Conservation (phyloP, 176 grass and related monocot species). For the Triticum urartu region DNA sequence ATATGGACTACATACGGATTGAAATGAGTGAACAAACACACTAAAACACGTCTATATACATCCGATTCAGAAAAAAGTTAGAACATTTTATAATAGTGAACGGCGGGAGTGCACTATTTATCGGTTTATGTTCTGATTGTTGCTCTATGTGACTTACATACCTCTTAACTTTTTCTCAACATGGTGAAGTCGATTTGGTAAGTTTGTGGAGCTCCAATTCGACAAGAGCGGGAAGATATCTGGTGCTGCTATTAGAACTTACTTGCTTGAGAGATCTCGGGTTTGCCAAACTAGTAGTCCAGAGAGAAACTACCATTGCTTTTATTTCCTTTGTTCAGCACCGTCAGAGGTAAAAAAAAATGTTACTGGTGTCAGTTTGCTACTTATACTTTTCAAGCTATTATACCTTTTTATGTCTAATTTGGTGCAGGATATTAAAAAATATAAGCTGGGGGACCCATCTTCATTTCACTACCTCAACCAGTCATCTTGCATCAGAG, state of each 20-base stretch:
- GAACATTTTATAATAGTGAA: too few species aligned
- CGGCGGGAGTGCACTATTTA: background rate
- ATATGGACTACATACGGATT: too few species aligned
- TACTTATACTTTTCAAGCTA: background rate
- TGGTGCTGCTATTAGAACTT: slow-evolving; percentile 96
- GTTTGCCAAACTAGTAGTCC: slow-evolving; percentile 94
- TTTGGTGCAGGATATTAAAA: slow-evolving; percentile 66
- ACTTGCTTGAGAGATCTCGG: slow-evolving; percentile 97
- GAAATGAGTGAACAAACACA: too few species aligned
- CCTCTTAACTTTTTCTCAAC: slow-evolving; percentile 18
- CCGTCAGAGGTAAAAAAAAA: slow-evolving; percentile 59
- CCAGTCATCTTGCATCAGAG: slow-evolving; percentile 81
- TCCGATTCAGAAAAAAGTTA: too few species aligned
- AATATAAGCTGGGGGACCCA: slow-evolving; percentile 69
- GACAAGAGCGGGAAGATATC: slow-evolving; percentile 89
- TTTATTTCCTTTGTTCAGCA: slow-evolving; percentile 94
- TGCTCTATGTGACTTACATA: slow-evolving; percentile 28
- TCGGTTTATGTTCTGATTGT: slow-evolving; percentile 20
- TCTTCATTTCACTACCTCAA: slow-evolving; percentile 87
- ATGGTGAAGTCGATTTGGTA: slow-evolving; percentile 89
- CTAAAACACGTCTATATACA: too few species aligned
- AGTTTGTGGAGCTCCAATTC: slow-evolving; percentile 99
- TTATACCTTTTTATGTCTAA: slow-evolving; percentile 33
- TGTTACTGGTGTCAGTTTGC: slow-evolving; percentile 7
- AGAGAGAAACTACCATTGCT: slow-evolving; percentile 98